phyloP scores from a whole-genome alignment of 2,329 filamentous ascomycete species.

The Aotearoamyces nothofagi region DNA sequence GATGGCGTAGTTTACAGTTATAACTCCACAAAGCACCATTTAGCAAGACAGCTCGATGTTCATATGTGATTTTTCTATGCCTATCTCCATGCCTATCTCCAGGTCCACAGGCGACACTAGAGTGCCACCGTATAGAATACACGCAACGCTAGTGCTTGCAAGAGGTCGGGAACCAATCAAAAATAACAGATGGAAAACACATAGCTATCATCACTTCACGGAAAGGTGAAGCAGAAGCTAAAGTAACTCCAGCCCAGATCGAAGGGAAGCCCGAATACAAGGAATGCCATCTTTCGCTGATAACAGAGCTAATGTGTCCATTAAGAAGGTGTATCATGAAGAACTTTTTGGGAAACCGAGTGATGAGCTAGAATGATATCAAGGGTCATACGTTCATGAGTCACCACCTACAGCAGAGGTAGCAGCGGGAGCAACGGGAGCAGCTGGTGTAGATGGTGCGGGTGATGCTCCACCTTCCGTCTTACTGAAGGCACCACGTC shows the following conservation, averaged over 20 bases:
- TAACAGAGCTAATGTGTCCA: conserved; percentile 11
- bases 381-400: conserved; percentile 10
- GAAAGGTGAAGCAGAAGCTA: conserved; percentile 18
- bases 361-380: conserved; percentile 13
- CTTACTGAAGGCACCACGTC: conserved; percentile 38
- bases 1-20: too few species aligned
- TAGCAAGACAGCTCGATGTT: conserved; percentile 8
- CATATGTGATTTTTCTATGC: conserved; percentile 13
- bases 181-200: conserved; percentile 17
- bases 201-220: conserved; percentile 15
- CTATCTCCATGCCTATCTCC: conserved; percentile 5
- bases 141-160: conserved; percentile 19
- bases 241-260: conserved; percentile 19
- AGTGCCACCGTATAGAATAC: conserved; percentile 13
- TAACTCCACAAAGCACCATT: neutral
- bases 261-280: conserved; percentile 14
- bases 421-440: conserved; percentile 34
- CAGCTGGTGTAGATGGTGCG: conserved; percentile 28
- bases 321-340: conserved; percentile 18
- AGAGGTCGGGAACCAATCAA: conserved; percentile 13
- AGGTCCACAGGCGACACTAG: conserved; percentile 10
- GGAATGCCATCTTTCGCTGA: conserved; percentile 15
- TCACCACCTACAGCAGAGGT: conserved; percentile 29
- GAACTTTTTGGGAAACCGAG: conserved; percentile 13
- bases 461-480: conserved; percentile 38